phyloP scores from a whole-genome alignment of 108 stramenopile genomes.

The Epipyxis sp. region DNA sequence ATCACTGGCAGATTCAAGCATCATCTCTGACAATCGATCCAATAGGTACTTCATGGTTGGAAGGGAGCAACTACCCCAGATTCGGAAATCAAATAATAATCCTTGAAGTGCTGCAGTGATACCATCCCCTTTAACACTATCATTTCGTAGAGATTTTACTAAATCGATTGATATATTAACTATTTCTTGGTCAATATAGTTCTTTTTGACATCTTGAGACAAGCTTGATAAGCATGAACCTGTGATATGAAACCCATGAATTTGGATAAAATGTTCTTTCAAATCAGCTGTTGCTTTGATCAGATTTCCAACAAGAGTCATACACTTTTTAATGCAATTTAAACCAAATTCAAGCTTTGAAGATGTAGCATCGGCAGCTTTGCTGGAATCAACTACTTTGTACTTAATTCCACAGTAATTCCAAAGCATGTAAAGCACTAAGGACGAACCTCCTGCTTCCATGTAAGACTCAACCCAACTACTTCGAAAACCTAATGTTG shows the following conservation, averaged over 20 bases:
- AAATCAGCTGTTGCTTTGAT: background rate
- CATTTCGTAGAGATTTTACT: background rate
- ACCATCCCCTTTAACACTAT: constrained; percentile 18
- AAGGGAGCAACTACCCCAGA: background rate
- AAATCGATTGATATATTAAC: background rate
- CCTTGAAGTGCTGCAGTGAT: constrained; percentile 23
- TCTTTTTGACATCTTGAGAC: background rate
- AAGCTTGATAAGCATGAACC: background rate
- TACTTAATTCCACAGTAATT: background rate
- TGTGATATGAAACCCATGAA: constrained; percentile 20
- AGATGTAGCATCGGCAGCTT: background rate
- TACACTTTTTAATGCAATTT: background rate
- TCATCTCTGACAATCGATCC: background rate
- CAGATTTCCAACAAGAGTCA: background rate
- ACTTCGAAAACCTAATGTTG: no score
- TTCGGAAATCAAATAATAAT: constrained; percentile 24
- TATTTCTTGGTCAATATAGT: background rate
- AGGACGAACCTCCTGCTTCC: background rate
- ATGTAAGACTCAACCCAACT: background rate
- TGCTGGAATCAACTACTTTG: background rate
- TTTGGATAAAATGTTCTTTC: constrained; percentile 30
- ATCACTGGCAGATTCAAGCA: background rate
- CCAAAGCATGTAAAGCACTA: constrained; percentile 20
- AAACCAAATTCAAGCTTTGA: background rate
- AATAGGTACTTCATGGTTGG: background rate